Evolutionary conservation across 352 stramenopile genomes (phyloP), one percentile per base, ranked within the genome.

Genomic region (Proteromonas lacertae): DNA sequence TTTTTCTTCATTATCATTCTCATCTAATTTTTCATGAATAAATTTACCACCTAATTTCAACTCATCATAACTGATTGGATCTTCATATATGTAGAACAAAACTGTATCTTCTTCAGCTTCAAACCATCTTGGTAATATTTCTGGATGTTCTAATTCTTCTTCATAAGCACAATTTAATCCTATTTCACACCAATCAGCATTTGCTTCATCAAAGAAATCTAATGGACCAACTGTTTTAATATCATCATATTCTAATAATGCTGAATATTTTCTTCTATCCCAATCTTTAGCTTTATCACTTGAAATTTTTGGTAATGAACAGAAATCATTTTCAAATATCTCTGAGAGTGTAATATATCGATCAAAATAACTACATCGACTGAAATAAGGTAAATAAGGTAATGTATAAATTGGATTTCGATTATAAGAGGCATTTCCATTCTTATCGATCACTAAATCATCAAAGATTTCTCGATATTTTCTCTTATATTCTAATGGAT

Each of bases 351-450:
- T 70, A 41, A 93, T 65, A 37, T 86, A 74, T 43, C 68, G 90
- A 57, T 93, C 81, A 42, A 86, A 93, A 34, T 79, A 65, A 51
- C 66, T 64, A 51, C 81, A 95, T 36, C 84, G 89, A 4, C 72
- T 90, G 33, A 90, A 68, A 43, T 88, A 95, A 5, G 80, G 81
- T 21, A 93, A 34, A 45, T 93, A 95, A 4, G 80, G 67, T 0
- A 93, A 49, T 36, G 92, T 44, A 9, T 79, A 31, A 29, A 55
- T 48, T 6, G 46, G 13, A n/a, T 63, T 56, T 1, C 47, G 36
- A 42, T 64, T 69, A 25, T 53, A 44, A 43, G 50, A 56, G 9
- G 29, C 44, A 28, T 35, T 47, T 35, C 29, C 21, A 18, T 34
- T 28, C 32, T 76, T 49, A 26, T 51, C 12, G n/a, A 66, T 58